A percentile compares a stretch with the other conserved stretches of the same genome.
Evolutionary conservation across 1,284 basidiomycete species (phyloP).

Genomic region (Ustilago esculenta): DNA sequence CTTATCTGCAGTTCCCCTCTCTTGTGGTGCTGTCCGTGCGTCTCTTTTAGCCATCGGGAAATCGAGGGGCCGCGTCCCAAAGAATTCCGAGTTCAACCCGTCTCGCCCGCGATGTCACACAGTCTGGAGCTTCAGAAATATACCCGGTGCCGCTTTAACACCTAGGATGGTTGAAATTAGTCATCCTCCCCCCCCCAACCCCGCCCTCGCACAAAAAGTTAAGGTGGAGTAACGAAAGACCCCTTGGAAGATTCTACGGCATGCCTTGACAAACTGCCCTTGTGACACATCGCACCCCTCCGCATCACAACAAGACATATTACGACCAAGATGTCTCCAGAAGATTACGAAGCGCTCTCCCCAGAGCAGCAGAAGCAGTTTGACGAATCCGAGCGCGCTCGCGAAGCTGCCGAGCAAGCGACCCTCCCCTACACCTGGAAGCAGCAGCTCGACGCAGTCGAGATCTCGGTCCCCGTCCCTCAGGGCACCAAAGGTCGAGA

Average conservation of each 20-base stretch:
- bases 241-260: slow-evolving; percentile 68
- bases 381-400: slow-evolving; percentile 76
- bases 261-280: neutral
- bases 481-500: slow-evolving; percentile 84
- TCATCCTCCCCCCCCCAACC: too few relatives aligned
- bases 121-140: too few relatives aligned
- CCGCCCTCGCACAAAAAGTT: too few relatives aligned
- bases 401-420: slow-evolving; percentile 83
- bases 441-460: slow-evolving; percentile 87
- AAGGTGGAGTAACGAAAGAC: slow-evolving; percentile 69
- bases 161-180: too few relatives aligned
- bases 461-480: slow-evolving; percentile 83
- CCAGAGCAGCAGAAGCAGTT: slow-evolving; percentile 78
- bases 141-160: slow-evolving; percentile 2
- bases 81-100: slow-evolving; percentile 12
- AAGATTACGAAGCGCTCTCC: slow-evolving; percentile 79
- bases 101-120: too few relatives aligned
- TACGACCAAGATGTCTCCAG: slow-evolving; percentile 76
- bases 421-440: slow-evolving; percentile 90
- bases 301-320: too few relatives aligned
- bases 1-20: neutral
- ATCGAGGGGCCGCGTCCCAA: slow-evolving; percentile 6
- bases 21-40: slow-evolving; percentile 15
- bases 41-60: slow-evolving; percentile 13
- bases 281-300: too few relatives aligned